Evolutionary conservation across 2,329 filamentous ascomycete genomes (phyloP).

Genomic region (Hypocreales sp.): DNA sequence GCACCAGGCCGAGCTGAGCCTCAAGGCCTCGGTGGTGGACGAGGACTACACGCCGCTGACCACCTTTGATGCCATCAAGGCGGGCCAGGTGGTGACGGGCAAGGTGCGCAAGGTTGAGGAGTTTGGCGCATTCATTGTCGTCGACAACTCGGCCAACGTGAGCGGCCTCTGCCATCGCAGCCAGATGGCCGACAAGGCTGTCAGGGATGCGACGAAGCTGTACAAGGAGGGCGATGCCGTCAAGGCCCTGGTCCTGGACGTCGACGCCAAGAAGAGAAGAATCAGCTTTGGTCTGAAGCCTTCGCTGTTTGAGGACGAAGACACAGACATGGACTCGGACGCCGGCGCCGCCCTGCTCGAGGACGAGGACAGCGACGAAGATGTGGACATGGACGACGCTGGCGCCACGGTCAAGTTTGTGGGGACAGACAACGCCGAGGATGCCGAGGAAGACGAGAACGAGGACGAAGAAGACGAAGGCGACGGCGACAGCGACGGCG

Average conservation of each 20-base stretch:
- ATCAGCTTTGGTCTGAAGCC: constrained; percentile 89
- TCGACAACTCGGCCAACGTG: constrained; percentile 76
- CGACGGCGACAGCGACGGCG: constrained; percentile 21
- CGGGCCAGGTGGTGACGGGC: constrained; percentile 72
- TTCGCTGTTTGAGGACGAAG: constrained; percentile 63
- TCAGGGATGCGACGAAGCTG: constrained; percentile 75
- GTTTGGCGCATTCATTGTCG: constrained; percentile 84
- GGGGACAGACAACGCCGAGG: constrained; percentile 28
- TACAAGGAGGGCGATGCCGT: constrained; percentile 87
- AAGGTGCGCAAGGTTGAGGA: constrained; percentile 89
- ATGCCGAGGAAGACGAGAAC: constrained; percentile 22
- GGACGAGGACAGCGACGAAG: constrained; percentile 31
- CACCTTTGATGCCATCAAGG: constrained; percentile 62
- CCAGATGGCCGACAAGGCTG: constrained; percentile 73
- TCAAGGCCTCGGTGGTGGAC: constrained; percentile 75
- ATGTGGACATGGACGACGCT: constrained; percentile 32
- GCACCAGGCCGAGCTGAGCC: constrained; percentile 66
- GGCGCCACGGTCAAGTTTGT: constrained; percentile 25
- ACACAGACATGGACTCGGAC: constrained; percentile 33
- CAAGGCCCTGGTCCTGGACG: constrained; percentile 73
- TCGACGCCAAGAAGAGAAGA: constrained; percentile 59
- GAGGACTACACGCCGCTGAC: constrained; percentile 59
- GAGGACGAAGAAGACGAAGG: constrained; percentile 21
- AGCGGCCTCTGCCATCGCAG: constrained; percentile 87
- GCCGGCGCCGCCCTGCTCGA: constrained; percentile 29